Base-by-base conservation (phyloP, 2,329 filamentous ascomycete species). In the Fusarium zealandicum region DNA sequence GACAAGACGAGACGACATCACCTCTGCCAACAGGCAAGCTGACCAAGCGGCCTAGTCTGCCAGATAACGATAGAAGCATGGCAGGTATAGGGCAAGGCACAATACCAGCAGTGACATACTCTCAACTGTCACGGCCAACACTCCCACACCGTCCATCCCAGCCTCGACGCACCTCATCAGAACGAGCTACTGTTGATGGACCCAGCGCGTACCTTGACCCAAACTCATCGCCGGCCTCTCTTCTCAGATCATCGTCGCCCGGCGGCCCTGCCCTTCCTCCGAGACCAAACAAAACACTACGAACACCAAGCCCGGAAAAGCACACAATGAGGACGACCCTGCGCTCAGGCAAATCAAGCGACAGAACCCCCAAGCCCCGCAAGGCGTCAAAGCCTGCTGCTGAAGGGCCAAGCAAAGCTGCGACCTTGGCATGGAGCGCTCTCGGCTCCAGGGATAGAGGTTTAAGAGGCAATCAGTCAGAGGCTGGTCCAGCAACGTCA, bases 71-170 rank as follows among this genome's bases (percentile, higher is more conserved):
- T n/a, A 50, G 45, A 51, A 64, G 51, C 46, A 80, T 75, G 58
- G 86, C 84, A 4, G 93, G 85, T 80, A 89, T 96, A 66, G 92
- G 90, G 33, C 82, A 88, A 59, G 90, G 91, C 11, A 95, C 90
- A 2, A 88, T 96, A 59, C 91, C 90, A 39, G 89, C 90, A 7
- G 84, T 93, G 41, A 87, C 82, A 54, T 96, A 96, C 70, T 83
- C 86, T 5, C 89, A 96, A 64, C 79, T 96, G n/a, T 89, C 90
- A n/a, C 85, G 87, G 51, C 89, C 89, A 11, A 68, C 76, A 11
- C 75, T 85, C 9, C 80, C 86, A 11, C 76, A 81, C 41, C 80
- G 90, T 18, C 83, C 85, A 20, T 78, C 81, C 1, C 71, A 82
- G 33, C 81, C 83, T n/a, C 75, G 72, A 46, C 81, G 78, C 72